Evolutionary conservation across 148 eudicot genomes (phyloP), one percentile per base, ranked within the genome.

Genomic region (Vaccinium corymbosum): DNA sequence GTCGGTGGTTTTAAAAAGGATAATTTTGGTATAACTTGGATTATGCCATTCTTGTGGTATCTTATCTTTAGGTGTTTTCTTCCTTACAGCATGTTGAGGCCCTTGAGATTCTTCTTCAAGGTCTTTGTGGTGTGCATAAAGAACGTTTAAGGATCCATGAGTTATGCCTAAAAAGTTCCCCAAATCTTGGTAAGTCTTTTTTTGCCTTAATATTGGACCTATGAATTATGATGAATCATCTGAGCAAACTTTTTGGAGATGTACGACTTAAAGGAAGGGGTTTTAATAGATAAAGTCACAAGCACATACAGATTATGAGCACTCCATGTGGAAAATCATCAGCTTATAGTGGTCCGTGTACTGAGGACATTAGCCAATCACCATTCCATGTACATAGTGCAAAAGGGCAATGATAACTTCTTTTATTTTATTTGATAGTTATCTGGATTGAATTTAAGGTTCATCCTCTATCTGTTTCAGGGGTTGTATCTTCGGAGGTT

Each of bases 51-150:
- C 73, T 68, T 27, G 73, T 56, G 8, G 19, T 17, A 3, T 56
- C 57, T 56, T 79, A 56, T 27, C 27, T 27, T 29, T 79, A 9
- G 1, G 13, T 78, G 15, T 22, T 14, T 61, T 78, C 61, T 35
- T 27, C 17, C 51, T 61, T 88, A 87, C 90, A 95, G 98, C 98
- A 94, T 87, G 98, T 95, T 83, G 98, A 95, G 91, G 98, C 98
- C 29, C 93, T 95, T 71, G 98, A 94, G 86, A 95, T 95, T 87
- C 98, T 95, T 85, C 97, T 95, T 76, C 97, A 93, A 82, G 98
- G 98, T 51, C 93, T 95, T 46, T 93, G 94, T 85, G 98, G 97
- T 76, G 95, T 93, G 79, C 89, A 90, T 56, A 93, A 90, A 81
- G 94, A 95, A 82, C 90, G 89, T 16, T 86, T 95, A 73, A 89